phyloP scores from a whole-genome alignment of 2,329 filamentous ascomycete species.

The Fusarium udum region DNA sequence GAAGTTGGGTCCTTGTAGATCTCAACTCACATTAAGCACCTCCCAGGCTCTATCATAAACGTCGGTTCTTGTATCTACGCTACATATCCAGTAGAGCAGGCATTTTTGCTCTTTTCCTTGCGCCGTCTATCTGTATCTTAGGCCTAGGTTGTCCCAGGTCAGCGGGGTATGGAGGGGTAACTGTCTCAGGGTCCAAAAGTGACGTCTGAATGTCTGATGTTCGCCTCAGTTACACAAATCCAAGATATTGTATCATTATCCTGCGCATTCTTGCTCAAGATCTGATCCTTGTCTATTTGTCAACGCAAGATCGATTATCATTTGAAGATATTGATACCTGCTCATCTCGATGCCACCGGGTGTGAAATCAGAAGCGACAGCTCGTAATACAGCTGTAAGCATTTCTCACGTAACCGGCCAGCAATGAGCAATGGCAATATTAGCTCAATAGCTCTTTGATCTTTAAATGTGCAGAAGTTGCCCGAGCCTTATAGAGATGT shows the following conservation, averaged over 20 bases:
- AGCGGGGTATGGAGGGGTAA: slow-evolving; percentile 31
- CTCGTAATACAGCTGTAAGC: not conserved
- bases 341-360: not conserved
- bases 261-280: slow-evolving; percentile 37
- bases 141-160: not conserved
- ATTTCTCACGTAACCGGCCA: not conserved
- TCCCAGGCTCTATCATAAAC: not conserved
- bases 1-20: not conserved
- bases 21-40: too few species aligned
- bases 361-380: not conserved
- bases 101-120: not conserved
- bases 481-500: not conserved
- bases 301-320: not conserved
- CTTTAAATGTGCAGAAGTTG: not conserved
- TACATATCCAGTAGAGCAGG: not conserved
- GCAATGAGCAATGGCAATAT: not conserved
- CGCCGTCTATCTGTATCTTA: not conserved
- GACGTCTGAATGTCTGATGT: slow-evolving; percentile 20
- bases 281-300: slow-evolving; percentile 6
- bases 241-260: slow-evolving; percentile 19
- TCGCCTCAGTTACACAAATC: slow-evolving; percentile 21
- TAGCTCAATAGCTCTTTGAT: not conserved
- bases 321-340: not conserved
- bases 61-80: not conserved
- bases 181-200: slow-evolving; percentile 20